phyloP scores from a whole-genome alignment of 371 early-diverging fungal genomes.

The Mortierella sp. region DNA sequence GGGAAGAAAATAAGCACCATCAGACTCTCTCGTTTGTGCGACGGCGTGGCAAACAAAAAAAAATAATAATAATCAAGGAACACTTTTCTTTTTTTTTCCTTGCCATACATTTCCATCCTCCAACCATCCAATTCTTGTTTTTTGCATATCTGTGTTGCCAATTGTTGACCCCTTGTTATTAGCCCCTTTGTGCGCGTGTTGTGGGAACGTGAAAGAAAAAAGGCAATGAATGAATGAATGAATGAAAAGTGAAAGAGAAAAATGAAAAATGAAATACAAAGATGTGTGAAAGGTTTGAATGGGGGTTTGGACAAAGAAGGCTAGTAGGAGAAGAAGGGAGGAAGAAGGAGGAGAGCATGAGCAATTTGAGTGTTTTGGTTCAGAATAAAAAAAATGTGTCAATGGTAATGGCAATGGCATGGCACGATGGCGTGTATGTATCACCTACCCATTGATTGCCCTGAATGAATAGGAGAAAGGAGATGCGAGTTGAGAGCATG shows the following conservation, averaged over 20 bases:
- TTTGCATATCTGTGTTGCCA: not conserved
- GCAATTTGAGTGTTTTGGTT: conserved; percentile 11
- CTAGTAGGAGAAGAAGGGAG: not conserved
- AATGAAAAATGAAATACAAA: not conserved
- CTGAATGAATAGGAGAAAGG: not conserved
- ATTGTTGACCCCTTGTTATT: not conserved
- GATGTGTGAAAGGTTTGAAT: too few relatives aligned
- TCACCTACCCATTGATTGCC: not conserved
- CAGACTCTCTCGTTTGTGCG: conserved; percentile 21
- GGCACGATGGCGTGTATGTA: not conserved
- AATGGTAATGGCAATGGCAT: not conserved
- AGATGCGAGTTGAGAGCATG: conserved; percentile 9
- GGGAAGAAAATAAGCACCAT: too few relatives aligned
- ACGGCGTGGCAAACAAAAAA: conserved; percentile 34
- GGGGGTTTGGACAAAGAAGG: not conserved
- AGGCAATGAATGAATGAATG: not conserved
- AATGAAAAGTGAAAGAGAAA: not conserved
- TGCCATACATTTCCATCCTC: not conserved
- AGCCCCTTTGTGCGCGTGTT: not conserved
- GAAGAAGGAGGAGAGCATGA: not conserved
- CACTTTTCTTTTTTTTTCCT: not conserved
- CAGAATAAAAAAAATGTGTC: not conserved
- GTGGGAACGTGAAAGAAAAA: not conserved
- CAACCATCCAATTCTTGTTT: not conserved
- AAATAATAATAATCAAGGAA: not conserved